Evolutionary conservation across 345 rosid genomes (phyloP).

Genomic region (Cardamine occulta): DNA sequence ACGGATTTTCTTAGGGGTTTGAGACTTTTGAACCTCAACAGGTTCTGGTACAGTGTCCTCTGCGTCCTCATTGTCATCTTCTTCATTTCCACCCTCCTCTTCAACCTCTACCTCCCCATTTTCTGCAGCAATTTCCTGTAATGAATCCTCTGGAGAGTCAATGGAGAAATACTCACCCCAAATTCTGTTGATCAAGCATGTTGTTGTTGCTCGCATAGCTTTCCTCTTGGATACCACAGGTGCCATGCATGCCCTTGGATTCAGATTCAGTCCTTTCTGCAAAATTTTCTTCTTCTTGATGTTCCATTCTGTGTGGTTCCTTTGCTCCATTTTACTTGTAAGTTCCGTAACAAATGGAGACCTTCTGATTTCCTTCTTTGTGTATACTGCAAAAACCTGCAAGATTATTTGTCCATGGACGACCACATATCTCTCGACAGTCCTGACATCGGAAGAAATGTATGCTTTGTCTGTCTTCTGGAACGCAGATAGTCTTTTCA

Average conservation of each 20-base stretch:
- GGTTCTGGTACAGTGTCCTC: constrained; percentile 43
- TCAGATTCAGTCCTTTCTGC: too few species aligned
- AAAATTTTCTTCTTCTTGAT: constrained; percentile 48
- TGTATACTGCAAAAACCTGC: constrained; percentile 72
- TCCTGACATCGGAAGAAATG: constrained; percentile 63
- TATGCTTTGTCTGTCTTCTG: constrained; percentile 55
- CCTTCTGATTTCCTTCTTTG: constrained; percentile 51
- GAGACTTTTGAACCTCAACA: constrained; percentile 44
- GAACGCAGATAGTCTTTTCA: constrained; percentile 55
- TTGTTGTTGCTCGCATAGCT: constrained; percentile 64
- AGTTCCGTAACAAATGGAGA: constrained; percentile 68
- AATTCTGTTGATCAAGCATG: constrained; percentile 72
- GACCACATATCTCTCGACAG: constrained; percentile 70
- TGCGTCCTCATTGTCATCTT: constrained; percentile 53
- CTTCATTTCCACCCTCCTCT: constrained; percentile 42
- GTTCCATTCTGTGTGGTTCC: constrained; percentile 72
- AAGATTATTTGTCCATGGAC: constrained; percentile 82
- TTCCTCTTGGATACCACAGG: too few species aligned
- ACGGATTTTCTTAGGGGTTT: constrained; percentile 36
- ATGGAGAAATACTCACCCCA: constrained; percentile 87
- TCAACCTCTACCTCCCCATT: constrained; percentile 52
- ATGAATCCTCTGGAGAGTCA: constrained; percentile 54
- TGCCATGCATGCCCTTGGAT: too few species aligned
- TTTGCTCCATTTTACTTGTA: constrained; percentile 67
- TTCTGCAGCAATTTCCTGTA: constrained; percentile 45